These are phyloP conservation scores for Chrysopogon serrulatus DNA, from an alignment of 176 grass and related monocot genomes.

Conservation along the genomic window DNA sequence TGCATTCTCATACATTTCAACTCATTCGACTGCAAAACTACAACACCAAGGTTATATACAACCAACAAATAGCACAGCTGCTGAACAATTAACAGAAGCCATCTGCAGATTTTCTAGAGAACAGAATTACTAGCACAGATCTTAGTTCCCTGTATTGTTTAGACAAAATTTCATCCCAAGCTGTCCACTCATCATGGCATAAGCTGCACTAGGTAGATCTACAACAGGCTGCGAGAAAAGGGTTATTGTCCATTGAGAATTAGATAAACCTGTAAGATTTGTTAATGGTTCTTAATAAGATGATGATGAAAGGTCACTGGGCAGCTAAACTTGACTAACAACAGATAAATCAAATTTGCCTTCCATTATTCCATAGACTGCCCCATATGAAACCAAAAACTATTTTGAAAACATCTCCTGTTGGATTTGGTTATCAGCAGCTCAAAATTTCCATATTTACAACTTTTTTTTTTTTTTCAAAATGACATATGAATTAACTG, in stretches of 20 bases:
- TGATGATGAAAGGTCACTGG: background rate
- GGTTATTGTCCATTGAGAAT: background rate
- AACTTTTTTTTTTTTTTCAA: too few species aligned
- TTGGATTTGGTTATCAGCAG: background rate
- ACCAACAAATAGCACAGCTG: background rate
- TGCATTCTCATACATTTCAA: background rate
- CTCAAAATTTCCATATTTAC: background rate
- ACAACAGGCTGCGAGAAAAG: background rate
- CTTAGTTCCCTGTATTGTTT: background rate
- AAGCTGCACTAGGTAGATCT: background rate
- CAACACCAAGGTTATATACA: background rate
- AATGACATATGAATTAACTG: background rate
- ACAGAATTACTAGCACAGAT: background rate
- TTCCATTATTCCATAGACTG: background rate
- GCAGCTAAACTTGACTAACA: slow-evolving; percentile 1
- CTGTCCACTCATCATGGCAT: background rate
- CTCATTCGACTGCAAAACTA: background rate
- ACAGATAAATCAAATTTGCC: background rate
- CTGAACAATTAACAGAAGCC: background rate
- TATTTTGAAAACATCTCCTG: background rate
- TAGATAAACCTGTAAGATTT: background rate
- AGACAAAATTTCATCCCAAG: background rate
- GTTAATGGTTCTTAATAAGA: background rate
- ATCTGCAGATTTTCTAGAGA: background rate
- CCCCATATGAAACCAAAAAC: background rate